phyloP scores from a whole-genome alignment of 2,329 filamentous ascomycete species.

The Aspergillus novoparasiticus region DNA sequence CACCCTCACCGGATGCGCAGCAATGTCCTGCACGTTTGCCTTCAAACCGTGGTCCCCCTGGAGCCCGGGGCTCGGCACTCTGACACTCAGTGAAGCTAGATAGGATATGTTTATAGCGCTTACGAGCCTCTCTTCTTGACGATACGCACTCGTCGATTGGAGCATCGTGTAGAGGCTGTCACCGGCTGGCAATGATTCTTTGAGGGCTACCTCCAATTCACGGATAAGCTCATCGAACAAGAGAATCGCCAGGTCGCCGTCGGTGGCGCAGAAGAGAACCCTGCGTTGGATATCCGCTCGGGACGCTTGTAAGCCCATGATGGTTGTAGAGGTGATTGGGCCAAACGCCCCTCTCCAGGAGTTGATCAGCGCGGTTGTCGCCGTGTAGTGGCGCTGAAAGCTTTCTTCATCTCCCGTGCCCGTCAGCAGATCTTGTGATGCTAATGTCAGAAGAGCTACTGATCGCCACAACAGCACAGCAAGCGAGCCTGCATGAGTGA shows the following conservation, averaged over 20 bases:
- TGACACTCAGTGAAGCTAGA: no score
- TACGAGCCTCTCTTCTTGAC: neutral
- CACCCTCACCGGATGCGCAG: no score
- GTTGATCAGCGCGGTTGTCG: neutral
- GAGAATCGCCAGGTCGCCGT: conserved; percentile 3
- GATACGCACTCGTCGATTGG: neutral
- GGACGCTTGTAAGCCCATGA: neutral
- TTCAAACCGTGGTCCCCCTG: no score
- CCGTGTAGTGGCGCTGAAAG: neutral
- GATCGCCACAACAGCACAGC: conserved; percentile 5
- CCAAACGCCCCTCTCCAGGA: neutral
- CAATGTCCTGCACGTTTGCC: no score
- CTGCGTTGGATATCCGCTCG: neutral
- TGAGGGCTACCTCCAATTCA: neutral
- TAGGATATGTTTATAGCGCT: neutral
- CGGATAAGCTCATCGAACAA: neutral
- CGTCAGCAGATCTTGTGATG: neutral
- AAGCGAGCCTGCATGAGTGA: neutral
- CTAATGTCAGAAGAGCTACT: neutral
- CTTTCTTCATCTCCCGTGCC: neutral
- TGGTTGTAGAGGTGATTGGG: neutral
- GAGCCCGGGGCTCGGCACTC: no score
- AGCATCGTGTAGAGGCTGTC: neutral
- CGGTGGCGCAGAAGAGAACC: neutral
- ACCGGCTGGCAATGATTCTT: neutral